Evolutionary conservation across 192 early-diverging fungal species (phyloP), one percentile per base, ranked within the genome.

Genomic region (Coemansia sp.): DNA sequence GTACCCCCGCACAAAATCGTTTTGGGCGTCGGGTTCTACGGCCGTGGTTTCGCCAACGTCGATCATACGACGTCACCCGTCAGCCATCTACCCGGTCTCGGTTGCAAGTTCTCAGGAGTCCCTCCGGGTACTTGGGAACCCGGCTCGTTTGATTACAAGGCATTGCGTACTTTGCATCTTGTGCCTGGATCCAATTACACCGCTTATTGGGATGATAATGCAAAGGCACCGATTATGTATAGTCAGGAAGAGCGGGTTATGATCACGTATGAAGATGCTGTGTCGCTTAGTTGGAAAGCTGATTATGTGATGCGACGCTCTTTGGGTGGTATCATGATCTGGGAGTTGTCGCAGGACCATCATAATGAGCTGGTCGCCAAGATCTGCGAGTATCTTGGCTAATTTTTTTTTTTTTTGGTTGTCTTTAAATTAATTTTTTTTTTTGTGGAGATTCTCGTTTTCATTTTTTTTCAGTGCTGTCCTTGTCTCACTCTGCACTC

Each of bases 1-100:
- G 89, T 96, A 20, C 92, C 93, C 3, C 70, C 91, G 0, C 68
- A 86, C 42, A 97, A 98, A 67, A 67, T 99, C 30, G 89, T 96
- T 1, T 84, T 98, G 56, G 97, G 97, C 14, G 87, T 92, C 48
- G 93, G 93, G 25, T 86, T 94, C 66, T 99, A 97, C 79, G 95
- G 93, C 3, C 87, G 97, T n/a, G 93, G 87, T 4, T 99, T 99
- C 78, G 84, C 85, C 62, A 92, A 93, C 61, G 95, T 95, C 7
- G 73, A 84, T 60, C 83, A 83, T 17, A 42, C 72, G n/a, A 68
- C 67, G 8, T 64, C 73, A n/a, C 81, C 87, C 25, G 71, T 22
- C 10, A 32, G 48, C 22, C 38, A 38, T 22, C 70, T 73, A 3
- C 74, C 73, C 7, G 91, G 91, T 2, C 74, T 90, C 17, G 87